Conservation (phyloP, 495 filamentous ascomycete genomes). For the Cudoniella acicularis region DNA sequence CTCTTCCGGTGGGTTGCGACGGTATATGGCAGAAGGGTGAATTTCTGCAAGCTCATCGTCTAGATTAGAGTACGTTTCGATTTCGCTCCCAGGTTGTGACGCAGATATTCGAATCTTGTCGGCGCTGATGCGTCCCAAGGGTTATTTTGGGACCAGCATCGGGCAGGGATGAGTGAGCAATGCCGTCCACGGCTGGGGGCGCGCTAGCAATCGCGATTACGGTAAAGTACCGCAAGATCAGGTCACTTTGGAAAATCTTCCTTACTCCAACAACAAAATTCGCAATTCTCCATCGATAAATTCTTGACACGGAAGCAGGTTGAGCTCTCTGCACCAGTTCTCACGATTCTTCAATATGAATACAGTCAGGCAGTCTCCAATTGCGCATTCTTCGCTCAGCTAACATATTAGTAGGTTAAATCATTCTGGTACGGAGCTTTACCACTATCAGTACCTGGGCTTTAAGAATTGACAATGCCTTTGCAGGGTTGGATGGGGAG, state of each 20-base stretch:
- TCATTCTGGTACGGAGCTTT: slow-evolving; percentile 53
- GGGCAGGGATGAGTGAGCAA: neutral
- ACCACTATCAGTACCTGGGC: neutral
- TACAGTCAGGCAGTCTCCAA: slow-evolving; percentile 36
- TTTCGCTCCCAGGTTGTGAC: too few species aligned
- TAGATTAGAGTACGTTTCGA: neutral
- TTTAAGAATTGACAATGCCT: slow-evolving; percentile 1
- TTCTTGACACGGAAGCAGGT: neutral
- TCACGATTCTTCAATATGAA: slow-evolving; percentile 29
- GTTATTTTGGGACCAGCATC: neutral
- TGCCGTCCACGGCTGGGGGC: neutral
- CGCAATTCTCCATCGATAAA: too few species aligned
- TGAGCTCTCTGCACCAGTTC: too few species aligned
- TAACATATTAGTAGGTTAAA: slow-evolving; percentile 43
- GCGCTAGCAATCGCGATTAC: neutral
- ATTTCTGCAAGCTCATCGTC: neutral
- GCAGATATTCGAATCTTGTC: neutral
- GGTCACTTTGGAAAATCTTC: neutral
- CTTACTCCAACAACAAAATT: neutral
- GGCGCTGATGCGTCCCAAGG: neutral
- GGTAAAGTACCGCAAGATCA: neutral
- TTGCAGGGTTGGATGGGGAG: slow-evolving; percentile 79
- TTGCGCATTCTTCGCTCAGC: slow-evolving; percentile 3
- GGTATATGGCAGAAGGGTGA: neutral
- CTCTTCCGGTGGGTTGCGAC: neutral